These are phyloP conservation scores for Lagenidium giganteum DNA, from an alignment of 352 stramenopile species.

Conservation along the genomic window DNA sequence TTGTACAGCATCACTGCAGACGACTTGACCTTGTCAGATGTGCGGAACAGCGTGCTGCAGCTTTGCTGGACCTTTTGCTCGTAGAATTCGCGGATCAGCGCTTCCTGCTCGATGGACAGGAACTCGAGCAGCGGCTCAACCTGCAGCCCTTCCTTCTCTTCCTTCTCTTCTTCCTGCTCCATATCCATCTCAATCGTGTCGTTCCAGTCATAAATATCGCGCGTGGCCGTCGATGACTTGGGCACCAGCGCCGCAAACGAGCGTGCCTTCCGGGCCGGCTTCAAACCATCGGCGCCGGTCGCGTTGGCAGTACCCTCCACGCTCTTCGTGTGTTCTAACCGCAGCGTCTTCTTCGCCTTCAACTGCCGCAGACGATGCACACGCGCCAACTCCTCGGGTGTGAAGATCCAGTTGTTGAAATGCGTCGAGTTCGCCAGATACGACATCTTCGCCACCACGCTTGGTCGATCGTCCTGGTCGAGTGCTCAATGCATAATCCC, in stretches of 20 bases:
- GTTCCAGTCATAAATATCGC: conserved; percentile 59
- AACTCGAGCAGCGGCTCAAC: conserved; percentile 38
- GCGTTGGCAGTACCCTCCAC: conserved; percentile 19
- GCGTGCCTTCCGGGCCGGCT: conserved; percentile 35
- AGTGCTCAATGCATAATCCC: no score
- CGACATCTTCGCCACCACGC: no score
- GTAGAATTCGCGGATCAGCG: conserved; percentile 51
- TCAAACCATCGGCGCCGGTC: conserved; percentile 1
- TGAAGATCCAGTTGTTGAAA: conserved; percentile 82
- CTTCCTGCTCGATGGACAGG: conserved; percentile 43
- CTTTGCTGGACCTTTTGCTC: conserved; percentile 67
- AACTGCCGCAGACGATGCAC: conserved; percentile 40
- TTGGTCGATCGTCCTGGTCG: no score
- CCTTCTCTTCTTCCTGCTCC: conserved; percentile 19
- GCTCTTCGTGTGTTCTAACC: conserved; percentile 30
- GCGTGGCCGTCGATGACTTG: conserved; percentile 38
- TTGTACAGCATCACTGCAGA: conserved; percentile 77
- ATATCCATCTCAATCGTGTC: conserved; percentile 38
- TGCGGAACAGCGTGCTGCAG: conserved; percentile 68
- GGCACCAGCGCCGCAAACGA: conserved; percentile 65
- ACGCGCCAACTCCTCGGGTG: conserved; percentile 35
- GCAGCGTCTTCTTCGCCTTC: conserved; percentile 38
- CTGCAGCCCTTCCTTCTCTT: conserved; percentile 39
- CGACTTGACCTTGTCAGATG: conserved; percentile 74
- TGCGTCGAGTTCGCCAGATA: conserved; percentile 71